Percentiles rank a stretch among this genome's conserved stretches.
Evolutionary conservation across 108 stramenopile species (phyloP).

Genomic region (Bacterosira constricta): DNA sequence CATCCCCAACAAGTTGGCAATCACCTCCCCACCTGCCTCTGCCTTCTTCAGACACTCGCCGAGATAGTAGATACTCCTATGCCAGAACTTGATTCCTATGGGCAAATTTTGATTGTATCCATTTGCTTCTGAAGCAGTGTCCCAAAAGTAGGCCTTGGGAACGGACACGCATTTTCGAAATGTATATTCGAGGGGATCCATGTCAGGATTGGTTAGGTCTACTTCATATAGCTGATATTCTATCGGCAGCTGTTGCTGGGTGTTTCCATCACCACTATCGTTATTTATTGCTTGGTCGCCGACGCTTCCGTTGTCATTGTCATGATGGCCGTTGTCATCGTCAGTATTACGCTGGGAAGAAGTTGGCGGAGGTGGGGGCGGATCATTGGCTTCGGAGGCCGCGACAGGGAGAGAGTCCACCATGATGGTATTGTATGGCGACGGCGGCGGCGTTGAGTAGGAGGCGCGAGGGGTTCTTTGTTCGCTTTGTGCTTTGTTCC

Average conservation of each 20-base stretch:
- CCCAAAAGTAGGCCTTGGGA: slow-evolving; percentile 66
- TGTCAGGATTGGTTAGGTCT: slow-evolving; percentile 52
- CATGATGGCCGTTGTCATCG: neutral
- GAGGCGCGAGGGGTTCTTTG: neutral
- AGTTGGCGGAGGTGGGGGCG: too few species aligned
- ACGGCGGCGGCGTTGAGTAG: neutral
- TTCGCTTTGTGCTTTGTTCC: neutral
- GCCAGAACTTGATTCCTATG: slow-evolving; percentile 53
- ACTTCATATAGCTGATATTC: slow-evolving; percentile 53
- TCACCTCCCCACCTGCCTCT: slow-evolving; percentile 47
- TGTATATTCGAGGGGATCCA: slow-evolving; percentile 68
- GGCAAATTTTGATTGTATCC: slow-evolving; percentile 44
- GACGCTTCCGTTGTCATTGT: neutral
- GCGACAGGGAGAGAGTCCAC: too few species aligned
- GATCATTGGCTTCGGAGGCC: too few species aligned
- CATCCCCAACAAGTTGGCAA: slow-evolving; percentile 51
- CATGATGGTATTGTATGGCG: neutral
- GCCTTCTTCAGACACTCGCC: slow-evolving; percentile 24
- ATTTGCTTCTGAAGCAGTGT: slow-evolving; percentile 38
- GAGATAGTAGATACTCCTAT: slow-evolving; percentile 43
- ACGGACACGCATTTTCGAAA: slow-evolving; percentile 60
- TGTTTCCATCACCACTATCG: neutral
- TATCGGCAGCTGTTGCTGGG: slow-evolving; percentile 22
- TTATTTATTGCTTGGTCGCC: neutral
- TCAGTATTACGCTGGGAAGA: neutral